phyloP scores from a whole-genome alignment of 768 basidiomycete genomes.

The Psilocybe cyanescens region DNA sequence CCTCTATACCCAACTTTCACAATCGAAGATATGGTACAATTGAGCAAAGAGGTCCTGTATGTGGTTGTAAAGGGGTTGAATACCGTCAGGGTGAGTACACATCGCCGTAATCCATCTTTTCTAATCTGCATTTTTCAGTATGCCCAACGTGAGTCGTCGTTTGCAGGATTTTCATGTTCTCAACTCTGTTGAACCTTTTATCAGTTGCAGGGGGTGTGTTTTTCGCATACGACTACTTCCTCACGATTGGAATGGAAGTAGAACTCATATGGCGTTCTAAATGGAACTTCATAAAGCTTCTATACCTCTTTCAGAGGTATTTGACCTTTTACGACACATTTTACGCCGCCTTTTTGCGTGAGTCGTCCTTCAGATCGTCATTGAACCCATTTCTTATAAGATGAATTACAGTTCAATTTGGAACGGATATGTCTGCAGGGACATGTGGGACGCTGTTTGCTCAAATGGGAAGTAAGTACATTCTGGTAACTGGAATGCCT shows the following conservation, averaged over 20 bases:
- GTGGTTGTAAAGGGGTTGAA: not conserved
- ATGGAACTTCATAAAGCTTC: constrained; percentile 13
- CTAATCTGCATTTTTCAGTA: not conserved
- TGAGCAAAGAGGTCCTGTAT: not conserved
- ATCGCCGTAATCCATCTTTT: not conserved
- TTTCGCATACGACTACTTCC: constrained; percentile 10
- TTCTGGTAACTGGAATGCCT: not conserved
- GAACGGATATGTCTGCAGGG: not conserved
- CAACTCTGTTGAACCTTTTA: not conserved
- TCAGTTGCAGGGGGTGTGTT: not conserved
- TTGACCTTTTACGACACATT: constrained; percentile 15
- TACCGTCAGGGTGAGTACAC: not conserved
- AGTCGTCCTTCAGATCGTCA: not conserved
- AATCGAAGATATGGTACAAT: not conserved
- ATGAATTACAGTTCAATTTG: not conserved
- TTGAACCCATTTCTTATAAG: not conserved
- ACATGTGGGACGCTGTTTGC: not conserved
- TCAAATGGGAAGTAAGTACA: not conserved
- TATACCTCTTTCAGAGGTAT: constrained; percentile 17
- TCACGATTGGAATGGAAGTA: constrained; percentile 15
- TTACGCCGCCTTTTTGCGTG: constrained; percentile 11
- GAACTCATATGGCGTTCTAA: constrained; percentile 14
- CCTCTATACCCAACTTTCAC: not conserved
- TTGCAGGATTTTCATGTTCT: not conserved
- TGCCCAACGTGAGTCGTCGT: not conserved